A percentile compares a stretch with the other conserved stretches of the same genome.
These are phyloP conservation scores for Fistulinella prunicolor DNA, from an alignment of 768 basidiomycete species.

Conservation along the genomic window DNA sequence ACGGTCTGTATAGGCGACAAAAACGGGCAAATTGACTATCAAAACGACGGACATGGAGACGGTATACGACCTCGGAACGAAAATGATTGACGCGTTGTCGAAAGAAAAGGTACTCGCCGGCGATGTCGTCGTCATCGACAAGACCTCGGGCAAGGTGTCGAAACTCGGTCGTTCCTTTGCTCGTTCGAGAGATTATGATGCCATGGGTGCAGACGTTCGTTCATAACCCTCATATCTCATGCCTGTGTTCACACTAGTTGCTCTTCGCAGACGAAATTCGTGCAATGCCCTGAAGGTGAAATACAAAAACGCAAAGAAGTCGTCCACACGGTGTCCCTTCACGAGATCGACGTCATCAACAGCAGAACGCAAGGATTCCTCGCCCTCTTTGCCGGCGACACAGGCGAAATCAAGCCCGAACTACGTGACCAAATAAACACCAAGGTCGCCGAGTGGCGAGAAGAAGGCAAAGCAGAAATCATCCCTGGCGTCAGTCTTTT, in stretches of 20 bases:
- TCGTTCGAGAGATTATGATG: constrained; percentile 96
- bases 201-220: constrained; percentile 97
- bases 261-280: constrained; percentile 84
- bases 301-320: constrained; percentile 97
- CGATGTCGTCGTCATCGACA: constrained; percentile 96
- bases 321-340: constrained; percentile 94
- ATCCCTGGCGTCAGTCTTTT: constrained; percentile 78
- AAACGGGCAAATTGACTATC: constrained; percentile 95
- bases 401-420: constrained; percentile 98
- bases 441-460: constrained; percentile 96
- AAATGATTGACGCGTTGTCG: constrained; percentile 97
- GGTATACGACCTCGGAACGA: constrained; percentile 95
- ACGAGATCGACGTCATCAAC: constrained; percentile 99
- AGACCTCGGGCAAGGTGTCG: constrained; percentile 93
- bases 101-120: constrained; percentile 97
- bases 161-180: constrained; percentile 97
- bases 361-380: constrained; percentile 98
- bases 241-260: not conserved
- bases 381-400: constrained; percentile 92
- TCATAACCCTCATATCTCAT: not conserved
- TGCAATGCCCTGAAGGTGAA: constrained; percentile 97
- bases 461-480: constrained; percentile 98
- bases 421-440: constrained; percentile 94
- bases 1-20: constrained; percentile 67
- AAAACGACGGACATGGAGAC: constrained; percentile 99